Evolutionary conservation across 2,329 filamentous ascomycete species (phyloP).

Genomic region (Fusarium sp.): DNA sequence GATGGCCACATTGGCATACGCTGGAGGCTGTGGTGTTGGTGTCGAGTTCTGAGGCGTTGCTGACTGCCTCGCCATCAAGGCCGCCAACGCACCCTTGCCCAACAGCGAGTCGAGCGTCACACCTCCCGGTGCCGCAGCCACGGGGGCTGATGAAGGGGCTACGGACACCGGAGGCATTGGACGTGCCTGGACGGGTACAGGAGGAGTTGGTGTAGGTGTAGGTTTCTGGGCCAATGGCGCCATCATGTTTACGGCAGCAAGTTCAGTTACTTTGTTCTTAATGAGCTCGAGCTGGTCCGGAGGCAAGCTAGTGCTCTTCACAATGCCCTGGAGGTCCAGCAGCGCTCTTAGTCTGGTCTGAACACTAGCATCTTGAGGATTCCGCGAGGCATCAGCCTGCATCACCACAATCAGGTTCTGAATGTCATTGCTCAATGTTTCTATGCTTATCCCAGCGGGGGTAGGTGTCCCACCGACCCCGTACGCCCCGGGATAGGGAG

Average conservation of each 20-base stretch:
- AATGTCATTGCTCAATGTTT: conserved; percentile 83
- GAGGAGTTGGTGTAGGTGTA: conserved; percentile 51
- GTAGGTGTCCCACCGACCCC: conserved; percentile 43
- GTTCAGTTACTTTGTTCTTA: conserved; percentile 81
- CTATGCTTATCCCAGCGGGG: conserved; percentile 66
- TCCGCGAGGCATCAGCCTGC: conserved; percentile 76
- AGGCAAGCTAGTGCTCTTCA: conserved; percentile 79
- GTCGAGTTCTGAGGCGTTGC: conserved; percentile 58
- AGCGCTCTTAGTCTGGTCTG: conserved; percentile 84
- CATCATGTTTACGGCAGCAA: conserved; percentile 69
- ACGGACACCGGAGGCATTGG: conserved; percentile 49
- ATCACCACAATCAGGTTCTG: conserved; percentile 76
- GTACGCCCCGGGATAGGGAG: conserved; percentile 52
- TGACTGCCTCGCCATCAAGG: conserved; percentile 63
- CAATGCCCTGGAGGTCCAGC: conserved; percentile 76
- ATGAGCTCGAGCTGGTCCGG: conserved; percentile 84
- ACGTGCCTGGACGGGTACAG: conserved; percentile 44
- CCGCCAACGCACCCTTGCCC: conserved; percentile 66
- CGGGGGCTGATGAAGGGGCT: conserved; percentile 45
- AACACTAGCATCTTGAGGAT: conserved; percentile 76
- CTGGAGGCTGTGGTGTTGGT: conserved; percentile 52
- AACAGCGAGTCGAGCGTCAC: conserved; percentile 67
- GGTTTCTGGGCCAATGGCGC: conserved; percentile 55
- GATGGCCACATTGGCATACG: conserved; percentile 51
- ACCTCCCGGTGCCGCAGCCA: conserved; percentile 45